Evolutionary conservation across 2,329 filamentous ascomycete genomes (phyloP).

Genomic region (Huntiella savannae): DNA sequence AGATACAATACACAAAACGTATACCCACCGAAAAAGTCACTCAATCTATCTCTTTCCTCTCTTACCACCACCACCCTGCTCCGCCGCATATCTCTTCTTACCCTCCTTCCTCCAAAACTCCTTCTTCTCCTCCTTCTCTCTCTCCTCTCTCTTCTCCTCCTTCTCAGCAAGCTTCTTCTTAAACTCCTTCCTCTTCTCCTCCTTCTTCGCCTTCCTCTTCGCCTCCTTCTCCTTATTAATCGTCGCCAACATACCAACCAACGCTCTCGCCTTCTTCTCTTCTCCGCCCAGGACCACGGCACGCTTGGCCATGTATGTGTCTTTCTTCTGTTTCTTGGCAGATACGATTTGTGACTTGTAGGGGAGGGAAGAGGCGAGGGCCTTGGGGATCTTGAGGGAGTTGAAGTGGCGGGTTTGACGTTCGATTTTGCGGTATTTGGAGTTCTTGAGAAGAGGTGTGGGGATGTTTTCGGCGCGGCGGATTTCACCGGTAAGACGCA

Average conservation of each 20-base stretch:
- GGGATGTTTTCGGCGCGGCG: conserved; percentile 55
- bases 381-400: conserved; percentile 54
- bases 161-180: conserved; percentile 65
- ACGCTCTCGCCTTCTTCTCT: conserved; percentile 69
- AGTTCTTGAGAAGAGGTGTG: conserved; percentile 68
- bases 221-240: conserved; percentile 78
- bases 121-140: conserved; percentile 80
- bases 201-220: conserved; percentile 69
- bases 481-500: conserved; percentile 87
- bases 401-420: conserved; percentile 59
- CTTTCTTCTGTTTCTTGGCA: conserved; percentile 59
- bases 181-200: conserved; percentile 65
- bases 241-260: conserved; percentile 86
- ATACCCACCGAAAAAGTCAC: too few species aligned
- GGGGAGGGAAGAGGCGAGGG: conserved; percentile 65
- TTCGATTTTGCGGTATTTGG: conserved; percentile 56
- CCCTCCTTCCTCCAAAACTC: conserved; percentile 89
- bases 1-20: not conserved
- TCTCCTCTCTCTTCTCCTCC: conserved; percentile 64
- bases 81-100: conserved; percentile 37
- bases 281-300: conserved; percentile 74
- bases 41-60: conserved; percentile 10
- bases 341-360: conserved; percentile 80
- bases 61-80: conserved; percentile 23
- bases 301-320: conserved; percentile 88